Base-by-base conservation (phyloP, 108 stramenopile genomes). In the Skeletonema marinoi region DNA sequence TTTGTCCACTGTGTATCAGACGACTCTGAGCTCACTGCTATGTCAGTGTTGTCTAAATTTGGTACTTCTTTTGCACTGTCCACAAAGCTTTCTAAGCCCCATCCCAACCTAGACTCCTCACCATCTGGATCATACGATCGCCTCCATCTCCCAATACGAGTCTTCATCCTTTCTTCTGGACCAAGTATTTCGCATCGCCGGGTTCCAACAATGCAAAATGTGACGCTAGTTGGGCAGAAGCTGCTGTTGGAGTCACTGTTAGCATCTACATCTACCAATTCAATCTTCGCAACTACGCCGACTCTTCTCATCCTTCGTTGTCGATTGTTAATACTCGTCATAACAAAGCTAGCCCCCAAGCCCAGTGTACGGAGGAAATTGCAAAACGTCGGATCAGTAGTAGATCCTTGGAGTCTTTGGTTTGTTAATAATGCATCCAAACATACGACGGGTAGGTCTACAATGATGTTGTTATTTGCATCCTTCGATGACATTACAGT, bases 41-140 rank as follows among this genome's bases (percentile, higher is more conserved):
- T 0, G 51, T 67, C 32, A 25, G 25, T 25, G 25, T 25, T 36
- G 48, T 63, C 42, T 39, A 50, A 35, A n/a, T 46, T 36, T 65
- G 29, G 13, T 50, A 8, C 25, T 31, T 19, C 60, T 9, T 35
- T 36, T 31, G 67, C 12, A 32, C 32, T 60, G 65, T 88, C 85
- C 31, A 86, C 68, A 75, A 90, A 90, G 14, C 82, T 70, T 74
- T 90, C 90, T n/a, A 80, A 51, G 3, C 85, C 90, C 80, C 79
- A 90, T 46, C 90, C 90, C 41, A 90, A 70, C 41, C 78, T 74
- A 0, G 70, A 62, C 78, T 87, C 88, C 66, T 90, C 90, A 31
- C 90, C 88, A 73, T 90, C 84, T 36, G 88, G 88, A 83, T 88
- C 88, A 58, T 90, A 86, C 9, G 51, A 60, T 68, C 90, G 46